Percentiles rank a stretch among this genome's conserved stretches.
Evolutionary conservation across 495 filamentous ascomycete genomes (phyloP).

Genomic region (Aspergillus sclerotioniger): DNA sequence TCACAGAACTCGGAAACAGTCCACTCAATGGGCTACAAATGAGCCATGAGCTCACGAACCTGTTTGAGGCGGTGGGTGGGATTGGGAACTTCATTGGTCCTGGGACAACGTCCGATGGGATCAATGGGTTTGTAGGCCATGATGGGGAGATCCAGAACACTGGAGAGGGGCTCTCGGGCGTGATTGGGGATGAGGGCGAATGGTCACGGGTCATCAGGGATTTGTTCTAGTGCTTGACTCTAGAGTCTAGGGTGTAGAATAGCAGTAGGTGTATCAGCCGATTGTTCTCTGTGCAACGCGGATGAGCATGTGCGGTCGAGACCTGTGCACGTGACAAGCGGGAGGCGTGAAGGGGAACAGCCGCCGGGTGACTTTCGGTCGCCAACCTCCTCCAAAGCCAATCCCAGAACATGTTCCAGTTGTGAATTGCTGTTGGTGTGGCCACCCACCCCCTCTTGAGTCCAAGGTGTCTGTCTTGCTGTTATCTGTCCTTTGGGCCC

Average conservation of each 20-base stretch:
- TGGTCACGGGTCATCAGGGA: slow-evolving; percentile 61
- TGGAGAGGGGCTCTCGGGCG: slow-evolving; percentile 45
- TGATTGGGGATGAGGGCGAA: slow-evolving; percentile 62
- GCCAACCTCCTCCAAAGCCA: slow-evolving; percentile 7
- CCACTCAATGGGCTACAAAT: slow-evolving; percentile 61
- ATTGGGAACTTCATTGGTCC: slow-evolving; percentile 47
- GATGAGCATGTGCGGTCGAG: neutral
- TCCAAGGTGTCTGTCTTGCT: neutral
- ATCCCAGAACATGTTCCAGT: slow-evolving; percentile 1
- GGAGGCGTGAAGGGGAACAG: neutral
- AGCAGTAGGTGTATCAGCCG: too few species aligned
- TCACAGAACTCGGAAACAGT: slow-evolving; percentile 55
- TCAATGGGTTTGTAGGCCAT: slow-evolving; percentile 42
- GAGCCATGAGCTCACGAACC: slow-evolving; percentile 61
- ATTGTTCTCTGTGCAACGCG: neutral
- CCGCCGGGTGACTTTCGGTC: neutral
- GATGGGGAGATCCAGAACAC: slow-evolving; percentile 47
- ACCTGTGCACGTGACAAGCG: neutral
- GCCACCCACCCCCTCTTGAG: neutral
- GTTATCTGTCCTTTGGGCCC: neutral
- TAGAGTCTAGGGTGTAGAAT: too few species aligned
- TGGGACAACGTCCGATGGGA: slow-evolving; percentile 33
- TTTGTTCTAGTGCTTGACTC: slow-evolving; percentile 62
- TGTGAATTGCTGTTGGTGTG: neutral
- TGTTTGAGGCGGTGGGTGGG: slow-evolving; percentile 70